Conservation (phyloP, 2,329 filamentous ascomycete species). For the Alternaria arbusti region DNA sequence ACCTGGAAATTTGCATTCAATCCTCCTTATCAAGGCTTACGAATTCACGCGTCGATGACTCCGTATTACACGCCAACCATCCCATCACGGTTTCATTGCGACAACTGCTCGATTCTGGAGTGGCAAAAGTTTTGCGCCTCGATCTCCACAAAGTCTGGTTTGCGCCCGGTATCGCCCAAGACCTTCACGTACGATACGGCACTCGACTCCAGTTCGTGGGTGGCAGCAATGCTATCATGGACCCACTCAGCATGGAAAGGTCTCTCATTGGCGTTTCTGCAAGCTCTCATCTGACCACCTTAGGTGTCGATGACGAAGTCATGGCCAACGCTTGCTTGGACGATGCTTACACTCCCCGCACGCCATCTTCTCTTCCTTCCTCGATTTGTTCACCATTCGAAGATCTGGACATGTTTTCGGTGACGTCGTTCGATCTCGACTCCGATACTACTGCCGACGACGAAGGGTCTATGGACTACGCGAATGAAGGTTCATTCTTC, state of each 20-base stretch:
- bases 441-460: constrained; percentile 1
- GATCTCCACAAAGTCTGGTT: constrained; percentile 20
- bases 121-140: constrained; percentile 11
- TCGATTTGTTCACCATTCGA: constrained; percentile 15
- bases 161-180: constrained; percentile 12
- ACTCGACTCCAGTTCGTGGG: constrained; percentile 10
- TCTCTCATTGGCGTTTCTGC: constrained; percentile 7
- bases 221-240: background rate
- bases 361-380: constrained; percentile 10
- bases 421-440: constrained; percentile 8
- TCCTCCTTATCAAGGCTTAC: constrained; percentile 17
- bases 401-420: constrained; percentile 20
- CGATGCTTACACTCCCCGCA: background rate
- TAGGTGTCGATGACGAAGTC: constrained; percentile 13
- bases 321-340: background rate
- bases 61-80: constrained; percentile 17
- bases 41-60: constrained; percentile 25
- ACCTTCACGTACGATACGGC: constrained; percentile 8
- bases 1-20: constrained; percentile 13
- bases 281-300: constrained; percentile 8
- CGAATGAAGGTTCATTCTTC: constrained; percentile 15
- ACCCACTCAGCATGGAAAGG: constrained; percentile 1
- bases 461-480: background rate
- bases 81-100: constrained; percentile 20
- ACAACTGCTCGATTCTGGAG: constrained; percentile 11